These are phyloP conservation scores for Plasmodium adleri DNA, from an alignment of 169 alveolate species.

Conservation along the genomic window DNA sequence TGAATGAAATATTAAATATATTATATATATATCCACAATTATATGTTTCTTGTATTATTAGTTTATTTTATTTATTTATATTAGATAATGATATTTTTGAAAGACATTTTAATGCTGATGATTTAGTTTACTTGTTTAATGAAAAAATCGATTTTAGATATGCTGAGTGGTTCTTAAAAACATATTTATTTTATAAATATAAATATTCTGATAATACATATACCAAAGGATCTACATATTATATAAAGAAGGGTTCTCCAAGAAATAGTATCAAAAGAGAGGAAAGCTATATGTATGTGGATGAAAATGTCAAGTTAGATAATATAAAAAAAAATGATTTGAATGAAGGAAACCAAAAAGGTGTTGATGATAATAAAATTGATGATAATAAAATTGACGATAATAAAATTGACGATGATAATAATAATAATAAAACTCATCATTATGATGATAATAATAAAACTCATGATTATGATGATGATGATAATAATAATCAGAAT, in stretches of 20 bases:
- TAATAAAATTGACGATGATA: too few species aligned
- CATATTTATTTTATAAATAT: conserved; percentile 41
- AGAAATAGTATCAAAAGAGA: neutral
- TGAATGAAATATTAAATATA: conserved; percentile 41
- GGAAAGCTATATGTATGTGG: too few species aligned
- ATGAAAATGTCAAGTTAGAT: too few species aligned
- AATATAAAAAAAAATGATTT: too few species aligned
- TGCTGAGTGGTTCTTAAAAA: conserved; percentile 70
- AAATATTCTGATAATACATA: conserved; percentile 31
- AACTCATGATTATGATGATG: neutral
- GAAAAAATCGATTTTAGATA: conserved; percentile 49
- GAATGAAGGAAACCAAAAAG: neutral
- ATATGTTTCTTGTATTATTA: conserved; percentile 38
- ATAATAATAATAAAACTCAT: too few species aligned
- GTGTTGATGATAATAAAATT: neutral
- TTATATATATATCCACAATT: conserved; percentile 56
- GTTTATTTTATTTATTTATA: conserved; percentile 40
- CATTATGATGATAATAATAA: neutral
- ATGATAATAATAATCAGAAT: neutral
- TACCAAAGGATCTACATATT: neutral
- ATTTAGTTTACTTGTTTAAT: conserved; percentile 31
- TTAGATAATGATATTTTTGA: conserved; percentile 58
- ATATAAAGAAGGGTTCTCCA: neutral
- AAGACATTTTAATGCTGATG: conserved; percentile 19
- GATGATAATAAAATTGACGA: neutral